Percentiles rank a stretch among this genome's conserved stretches.
Conservation (phyloP, 257 asterid genomes). For the Petunia secreta region DNA sequence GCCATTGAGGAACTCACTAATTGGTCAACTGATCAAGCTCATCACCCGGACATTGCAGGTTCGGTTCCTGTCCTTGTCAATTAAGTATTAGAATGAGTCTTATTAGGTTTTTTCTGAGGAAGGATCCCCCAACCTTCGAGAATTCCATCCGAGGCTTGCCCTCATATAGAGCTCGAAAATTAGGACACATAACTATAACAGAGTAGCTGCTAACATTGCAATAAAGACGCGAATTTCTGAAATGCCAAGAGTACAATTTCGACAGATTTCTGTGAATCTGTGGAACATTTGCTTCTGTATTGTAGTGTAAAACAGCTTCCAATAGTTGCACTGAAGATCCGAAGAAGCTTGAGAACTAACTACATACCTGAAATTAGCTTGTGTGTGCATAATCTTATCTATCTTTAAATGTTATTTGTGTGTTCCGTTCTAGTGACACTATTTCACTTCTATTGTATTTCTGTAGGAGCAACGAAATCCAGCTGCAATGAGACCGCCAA, state of each 20-base stretch:
- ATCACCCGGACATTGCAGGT: not conserved
- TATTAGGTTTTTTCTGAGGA: not conserved
- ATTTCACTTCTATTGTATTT: not conserved
- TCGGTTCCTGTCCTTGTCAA: not conserved
- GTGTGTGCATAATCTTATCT: not conserved
- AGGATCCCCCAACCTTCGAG: not conserved
- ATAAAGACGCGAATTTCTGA: too few species aligned
- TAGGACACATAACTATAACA: too few species aligned
- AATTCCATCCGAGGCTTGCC: not conserved
- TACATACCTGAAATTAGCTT: not conserved
- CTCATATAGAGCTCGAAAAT: not conserved
- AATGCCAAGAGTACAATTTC: too few species aligned
- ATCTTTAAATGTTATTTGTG: not conserved
- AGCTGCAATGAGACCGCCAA: not conserved
- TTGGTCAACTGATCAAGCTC: conserved; percentile 15
- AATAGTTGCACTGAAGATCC: not conserved
- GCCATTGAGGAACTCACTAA: conserved; percentile 67
- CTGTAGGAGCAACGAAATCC: conserved; percentile 7
- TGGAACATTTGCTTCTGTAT: too few species aligned
- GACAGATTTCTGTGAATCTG: too few species aligned
- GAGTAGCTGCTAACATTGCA: too few species aligned
- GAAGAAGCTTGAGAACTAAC: not conserved
- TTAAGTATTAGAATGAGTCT: not conserved
- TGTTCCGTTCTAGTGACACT: not conserved
- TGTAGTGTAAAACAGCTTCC: not conserved